Percentiles rank a stretch among this genome's conserved stretches.
Conservation (phyloP, 78 protist species). For the Guillardia theta region DNA sequence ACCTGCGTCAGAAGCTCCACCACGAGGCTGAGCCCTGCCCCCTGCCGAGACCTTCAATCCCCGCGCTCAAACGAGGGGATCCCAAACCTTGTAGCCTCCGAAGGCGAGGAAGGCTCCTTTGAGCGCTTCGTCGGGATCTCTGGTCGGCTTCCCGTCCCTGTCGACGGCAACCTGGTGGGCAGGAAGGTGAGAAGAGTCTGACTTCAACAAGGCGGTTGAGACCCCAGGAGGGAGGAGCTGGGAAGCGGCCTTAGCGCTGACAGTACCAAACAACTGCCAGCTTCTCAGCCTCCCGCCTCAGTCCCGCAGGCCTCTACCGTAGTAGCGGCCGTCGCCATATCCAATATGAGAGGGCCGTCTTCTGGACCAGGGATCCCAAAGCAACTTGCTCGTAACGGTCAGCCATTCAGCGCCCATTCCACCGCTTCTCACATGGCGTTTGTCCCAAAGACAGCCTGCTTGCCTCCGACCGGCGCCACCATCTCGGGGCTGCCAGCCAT, state of each 20-base stretch:
- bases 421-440: not conserved
- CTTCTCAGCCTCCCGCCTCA: no score
- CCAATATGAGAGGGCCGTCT: not conserved
- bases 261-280: no score
- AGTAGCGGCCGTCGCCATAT: not conserved
- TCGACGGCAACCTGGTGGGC: not conserved
- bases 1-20: slow-evolving; percentile 3
- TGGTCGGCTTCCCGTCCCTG: not conserved
- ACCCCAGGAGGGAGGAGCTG: not conserved
- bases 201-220: no score
- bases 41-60: no score
- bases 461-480: not conserved
- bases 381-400: not conserved
- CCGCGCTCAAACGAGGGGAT: not conserved
- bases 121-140: not conserved
- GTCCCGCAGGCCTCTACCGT: not conserved
- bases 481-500: slow-evolving; percentile 26
- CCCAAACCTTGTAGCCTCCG: not conserved
- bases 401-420: not conserved
- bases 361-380: not conserved
- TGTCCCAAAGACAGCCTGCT: not conserved
- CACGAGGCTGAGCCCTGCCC: not conserved
- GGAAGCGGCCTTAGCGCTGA: not conserved
- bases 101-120: not conserved
- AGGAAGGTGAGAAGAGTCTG: no score